A percentile compares a stretch with the other conserved stretches of the same genome.
These are phyloP conservation scores for Lepidium africanum DNA, from an alignment of 345 rosid genomes.

Conservation along the genomic window DNA sequence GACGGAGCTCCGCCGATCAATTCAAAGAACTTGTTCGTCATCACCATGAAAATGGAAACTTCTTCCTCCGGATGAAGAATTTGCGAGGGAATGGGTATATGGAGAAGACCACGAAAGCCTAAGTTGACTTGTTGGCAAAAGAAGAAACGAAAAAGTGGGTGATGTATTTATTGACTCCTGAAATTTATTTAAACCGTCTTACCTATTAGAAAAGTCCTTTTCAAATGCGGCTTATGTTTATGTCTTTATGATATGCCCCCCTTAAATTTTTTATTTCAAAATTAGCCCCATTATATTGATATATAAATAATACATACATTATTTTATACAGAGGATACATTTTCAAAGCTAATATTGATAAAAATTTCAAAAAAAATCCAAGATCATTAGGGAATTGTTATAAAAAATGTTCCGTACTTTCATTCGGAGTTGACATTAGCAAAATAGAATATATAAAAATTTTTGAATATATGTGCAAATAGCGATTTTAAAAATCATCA, in stretches of 20 bases:
- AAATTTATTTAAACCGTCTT: neutral
- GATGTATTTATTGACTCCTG: neutral
- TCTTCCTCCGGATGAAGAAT: neutral
- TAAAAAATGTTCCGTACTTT: neutral
- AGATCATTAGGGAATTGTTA: neutral
- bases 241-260: neutral
- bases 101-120: neutral
- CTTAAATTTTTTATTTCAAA: neutral
- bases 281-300: neutral
- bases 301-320: too few species aligned
- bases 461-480: slow-evolving; percentile 1
- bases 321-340: neutral
- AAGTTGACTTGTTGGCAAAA: neutral
- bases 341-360: neutral
- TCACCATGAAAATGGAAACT: slow-evolving; percentile 17
- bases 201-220: slow-evolving; percentile 4
- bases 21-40: slow-evolving; percentile 19
- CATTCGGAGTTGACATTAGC: slow-evolving; percentile 18
- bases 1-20: slow-evolving; percentile 12
- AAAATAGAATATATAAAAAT: neutral
- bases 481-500: neutral
- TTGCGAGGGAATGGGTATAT: neutral
- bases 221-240: neutral
- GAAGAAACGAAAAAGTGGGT: neutral
- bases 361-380: neutral